Evolutionary conservation across 2,329 filamentous ascomycete species (phyloP).

Genomic region (Cercospora janseana): DNA sequence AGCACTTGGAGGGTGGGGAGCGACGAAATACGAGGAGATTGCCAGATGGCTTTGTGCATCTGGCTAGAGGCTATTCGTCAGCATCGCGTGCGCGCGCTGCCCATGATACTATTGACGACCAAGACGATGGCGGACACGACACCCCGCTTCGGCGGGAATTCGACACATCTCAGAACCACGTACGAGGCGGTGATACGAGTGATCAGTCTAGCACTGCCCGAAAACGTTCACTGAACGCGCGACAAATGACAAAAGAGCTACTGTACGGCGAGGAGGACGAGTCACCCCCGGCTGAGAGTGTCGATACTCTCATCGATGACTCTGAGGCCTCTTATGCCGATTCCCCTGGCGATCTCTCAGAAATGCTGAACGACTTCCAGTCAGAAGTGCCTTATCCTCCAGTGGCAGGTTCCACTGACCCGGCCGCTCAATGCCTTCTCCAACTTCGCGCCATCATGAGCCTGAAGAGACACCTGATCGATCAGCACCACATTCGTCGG

Average conservation of each 20-base stretch:
- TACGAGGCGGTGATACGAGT: too few relatives aligned
- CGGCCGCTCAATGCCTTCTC: constrained; percentile 6
- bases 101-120: too few relatives aligned
- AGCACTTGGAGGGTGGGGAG: constrained; percentile 31
- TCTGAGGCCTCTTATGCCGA: neutral
- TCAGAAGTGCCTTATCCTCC: neutral
- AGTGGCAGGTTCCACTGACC: neutral
- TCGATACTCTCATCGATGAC: neutral
- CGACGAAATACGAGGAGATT: constrained; percentile 30
- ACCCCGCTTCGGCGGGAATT: too few relatives aligned
- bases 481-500: neutral
- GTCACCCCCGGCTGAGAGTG: neutral
- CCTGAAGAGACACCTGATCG: neutral
- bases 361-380: constrained; percentile 2
- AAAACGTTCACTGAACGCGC: too few relatives aligned
- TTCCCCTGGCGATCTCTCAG: constrained; percentile 8
- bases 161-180: too few relatives aligned
- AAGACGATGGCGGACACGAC: too few relatives aligned
- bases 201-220: too few relatives aligned
- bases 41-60: constrained; percentile 31
- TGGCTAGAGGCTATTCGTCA: constrained; percentile 31
- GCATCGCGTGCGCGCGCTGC: constrained; percentile 9
- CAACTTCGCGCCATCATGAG: constrained; percentile 14
- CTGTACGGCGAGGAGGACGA: too few relatives aligned
- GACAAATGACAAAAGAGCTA: too few relatives aligned